Base-by-base conservation (phyloP, 495 filamentous ascomycete genomes). In the Elaphomyces granulatus region DNA sequence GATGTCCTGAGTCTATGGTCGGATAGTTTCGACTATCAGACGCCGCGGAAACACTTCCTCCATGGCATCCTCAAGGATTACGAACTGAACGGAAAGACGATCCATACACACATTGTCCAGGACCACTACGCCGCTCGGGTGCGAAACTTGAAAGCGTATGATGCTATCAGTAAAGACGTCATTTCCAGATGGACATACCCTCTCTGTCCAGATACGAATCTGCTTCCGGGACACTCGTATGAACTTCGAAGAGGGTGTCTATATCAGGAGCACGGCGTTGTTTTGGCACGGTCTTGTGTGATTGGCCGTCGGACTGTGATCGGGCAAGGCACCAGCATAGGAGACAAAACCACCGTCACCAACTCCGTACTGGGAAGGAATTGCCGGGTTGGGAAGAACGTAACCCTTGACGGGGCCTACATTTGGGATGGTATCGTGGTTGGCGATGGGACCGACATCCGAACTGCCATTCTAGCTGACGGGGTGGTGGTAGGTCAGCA, bases 1-100 rank as follows among this genome's bases (percentile, higher is more conserved):
- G 90, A 96, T 49, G 85, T 94, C 15, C 68, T 96, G 33, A 86
- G 87, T 20, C 62, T 94, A 42, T 99, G 90, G 84, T 87, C 85
- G 4, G 90, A 99, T 53, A 92, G 85, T 53, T 99, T 99, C 56
- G 90, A 99, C 60, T 95, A 90, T 60, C 81, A 94, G 51, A 67
- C 81, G 3, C 82, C 90, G 6, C 75, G 90, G 40, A 78, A 78
- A 46, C 84, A 93, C 50, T 96, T 93, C 49, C 56, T 99, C 18
- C 78, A 83, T 46, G 85, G 86, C 43, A 84, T 96, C 12, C 66
- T 99, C 16, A 95, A 94, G 59, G 90, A 99, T 51, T 92, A 81
- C 57, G 90, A 99, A 56, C 69, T 95, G 34, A 94, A 95, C 58
- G 86, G 85, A 17, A 95, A 95, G 66, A 86, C 85, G 3, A 81